A percentile compares a stretch with the other conserved stretches of the same genome.
Conservation (phyloP, 2,329 filamentous ascomycete species). For the Hypoxylon sp. region DNA sequence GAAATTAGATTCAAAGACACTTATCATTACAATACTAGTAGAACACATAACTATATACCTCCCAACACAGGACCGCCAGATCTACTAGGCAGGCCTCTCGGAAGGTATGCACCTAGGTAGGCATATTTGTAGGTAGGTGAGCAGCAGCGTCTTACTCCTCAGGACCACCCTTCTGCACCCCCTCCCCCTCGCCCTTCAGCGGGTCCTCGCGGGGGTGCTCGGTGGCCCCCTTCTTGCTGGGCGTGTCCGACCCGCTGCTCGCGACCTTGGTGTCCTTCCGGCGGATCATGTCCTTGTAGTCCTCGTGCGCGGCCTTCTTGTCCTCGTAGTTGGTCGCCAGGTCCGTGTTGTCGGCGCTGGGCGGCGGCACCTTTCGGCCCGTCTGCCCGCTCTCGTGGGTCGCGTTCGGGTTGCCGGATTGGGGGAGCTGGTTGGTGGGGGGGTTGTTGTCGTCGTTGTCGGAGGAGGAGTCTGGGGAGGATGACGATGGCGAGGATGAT, state of each 20-base stretch:
- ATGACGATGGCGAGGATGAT: conserved; percentile 5
- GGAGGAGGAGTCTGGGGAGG: not conserved
- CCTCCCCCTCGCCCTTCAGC: conserved; percentile 40
- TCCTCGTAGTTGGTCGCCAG: conserved; percentile 32
- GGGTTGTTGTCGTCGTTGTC: not conserved
- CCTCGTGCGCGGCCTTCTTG: conserved; percentile 37
- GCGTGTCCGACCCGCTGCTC: conserved; percentile 32
- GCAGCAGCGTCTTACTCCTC: not conserved
- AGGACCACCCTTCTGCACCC: conserved; percentile 33
- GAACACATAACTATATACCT: too few relatives aligned
- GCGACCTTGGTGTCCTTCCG: conserved; percentile 36
- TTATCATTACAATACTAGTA: too few relatives aligned
- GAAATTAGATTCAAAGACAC: too few relatives aligned
- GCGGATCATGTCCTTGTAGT: conserved; percentile 35
- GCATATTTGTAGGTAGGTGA: not conserved
- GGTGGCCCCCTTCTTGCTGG: conserved; percentile 38
- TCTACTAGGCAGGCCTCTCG: too few relatives aligned
- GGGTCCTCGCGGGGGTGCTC: conserved; percentile 43
- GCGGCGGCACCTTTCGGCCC: conserved; percentile 27
- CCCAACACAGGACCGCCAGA: too few relatives aligned
- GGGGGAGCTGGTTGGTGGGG: not conserved
- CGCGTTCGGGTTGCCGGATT: conserved; percentile 14
- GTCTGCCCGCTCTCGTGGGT: conserved; percentile 20
- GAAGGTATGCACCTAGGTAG: not conserved
- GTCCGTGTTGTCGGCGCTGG: conserved; percentile 33